Conservation (phyloP, 78 protist genomes). For the Dictyostelium firmibasis region DNA sequence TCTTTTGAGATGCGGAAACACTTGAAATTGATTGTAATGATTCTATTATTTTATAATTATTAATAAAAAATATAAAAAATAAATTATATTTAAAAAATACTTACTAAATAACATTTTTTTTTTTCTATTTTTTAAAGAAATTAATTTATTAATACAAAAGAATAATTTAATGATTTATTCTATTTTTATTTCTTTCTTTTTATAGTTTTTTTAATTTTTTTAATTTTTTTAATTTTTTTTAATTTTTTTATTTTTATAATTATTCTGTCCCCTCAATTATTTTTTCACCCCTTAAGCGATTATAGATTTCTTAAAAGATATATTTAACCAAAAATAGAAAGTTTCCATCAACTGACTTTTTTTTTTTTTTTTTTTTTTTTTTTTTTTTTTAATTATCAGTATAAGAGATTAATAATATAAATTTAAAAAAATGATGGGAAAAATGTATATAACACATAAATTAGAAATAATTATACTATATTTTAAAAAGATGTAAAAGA, state of each 20-base stretch:
- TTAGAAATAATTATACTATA: no score
- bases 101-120: not conserved
- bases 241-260: no score
- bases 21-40: not conserved
- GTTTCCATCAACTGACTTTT: not conserved
- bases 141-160: not conserved
- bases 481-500: no score
- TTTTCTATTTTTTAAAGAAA: not conserved
- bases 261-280: not conserved
- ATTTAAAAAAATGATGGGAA: no score
- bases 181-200: not conserved
- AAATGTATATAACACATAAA: no score
- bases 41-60: not conserved
- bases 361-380: no score
- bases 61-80: not conserved
- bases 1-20: not conserved
- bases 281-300: not conserved
- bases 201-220: not conserved
- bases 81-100: not conserved
- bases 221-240: not conserved
- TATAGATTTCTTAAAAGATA: not conserved
- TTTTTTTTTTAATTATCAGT: no score
- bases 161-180: not conserved
- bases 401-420: no score
- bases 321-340: not conserved